These are phyloP conservation scores for Vaccinium corymbosum DNA, from an alignment of 148 eudicot species.

Conservation along the genomic window DNA sequence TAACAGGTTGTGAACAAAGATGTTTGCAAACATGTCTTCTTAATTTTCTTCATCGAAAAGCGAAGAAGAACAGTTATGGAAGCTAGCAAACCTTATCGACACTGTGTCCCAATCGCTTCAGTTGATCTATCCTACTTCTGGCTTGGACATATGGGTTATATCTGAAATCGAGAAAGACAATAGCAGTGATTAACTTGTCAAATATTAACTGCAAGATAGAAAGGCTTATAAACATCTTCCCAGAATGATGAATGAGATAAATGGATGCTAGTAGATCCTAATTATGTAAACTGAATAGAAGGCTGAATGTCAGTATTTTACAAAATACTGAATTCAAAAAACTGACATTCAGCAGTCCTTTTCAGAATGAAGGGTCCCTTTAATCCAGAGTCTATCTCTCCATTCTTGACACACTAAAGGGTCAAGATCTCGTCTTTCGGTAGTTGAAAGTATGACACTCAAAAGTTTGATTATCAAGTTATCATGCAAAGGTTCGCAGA, in stretches of 20 bases:
- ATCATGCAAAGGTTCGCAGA: background rate
- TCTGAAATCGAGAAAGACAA: conserved; percentile 34
- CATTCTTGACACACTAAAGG: background rate
- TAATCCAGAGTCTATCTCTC: background rate
- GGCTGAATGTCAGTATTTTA: background rate
- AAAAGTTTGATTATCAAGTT: background rate
- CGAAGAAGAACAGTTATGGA: background rate
- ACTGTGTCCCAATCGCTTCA: conserved; percentile 95
- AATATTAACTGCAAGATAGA: background rate
- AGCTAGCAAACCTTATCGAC: conserved; percentile 65
- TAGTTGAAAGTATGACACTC: background rate
- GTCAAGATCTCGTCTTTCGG: background rate
- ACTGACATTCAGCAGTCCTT: background rate
- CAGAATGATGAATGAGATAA: background rate
- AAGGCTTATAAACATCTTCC: background rate
- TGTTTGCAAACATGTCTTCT: background rate
- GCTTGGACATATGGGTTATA: conserved; percentile 99
- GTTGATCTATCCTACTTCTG: conserved; percentile 95
- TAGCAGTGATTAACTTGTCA: conserved; percentile 1
- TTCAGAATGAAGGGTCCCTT: background rate
- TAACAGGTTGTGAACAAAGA: background rate
- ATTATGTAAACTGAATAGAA: background rate
- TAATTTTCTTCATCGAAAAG: background rate
- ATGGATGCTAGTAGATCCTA: background rate
- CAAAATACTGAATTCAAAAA: background rate